phyloP scores from a whole-genome alignment of 1,284 basidiomycete genomes.

The Gomphus bonarii region DNA sequence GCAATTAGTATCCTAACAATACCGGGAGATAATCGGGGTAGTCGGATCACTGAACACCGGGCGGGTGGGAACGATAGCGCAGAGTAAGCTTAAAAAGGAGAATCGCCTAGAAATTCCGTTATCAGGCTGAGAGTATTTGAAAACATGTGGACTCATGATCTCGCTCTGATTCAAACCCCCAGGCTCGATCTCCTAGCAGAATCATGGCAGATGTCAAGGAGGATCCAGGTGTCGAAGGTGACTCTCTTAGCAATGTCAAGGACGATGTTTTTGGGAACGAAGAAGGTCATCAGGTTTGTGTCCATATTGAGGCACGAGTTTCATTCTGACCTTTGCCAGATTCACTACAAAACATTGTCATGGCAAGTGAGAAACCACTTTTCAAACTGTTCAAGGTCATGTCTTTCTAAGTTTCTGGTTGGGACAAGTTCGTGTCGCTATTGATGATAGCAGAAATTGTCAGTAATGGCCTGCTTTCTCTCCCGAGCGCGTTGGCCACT shows the following conservation, averaged over 20 bases:
- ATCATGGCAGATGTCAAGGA: neutral
- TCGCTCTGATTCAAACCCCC: neutral
- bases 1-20: too few relatives aligned
- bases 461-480: slow-evolving; percentile 46
- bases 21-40: too few relatives aligned
- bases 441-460: slow-evolving; percentile 53
- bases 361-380: slow-evolving; percentile 34
- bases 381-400: neutral
- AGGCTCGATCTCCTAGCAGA: neutral
- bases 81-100: too few relatives aligned
- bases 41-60: too few relatives aligned
- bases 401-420: neutral
- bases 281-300: slow-evolving; percentile 19
- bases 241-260: neutral
- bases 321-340: slow-evolving; percentile 18
- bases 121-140: neutral
- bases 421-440: slow-evolving; percentile 28
- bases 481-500: slow-evolving; percentile 42
- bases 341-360: slow-evolving; percentile 36
- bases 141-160: too few relatives aligned
- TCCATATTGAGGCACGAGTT: slow-evolving; percentile 17
- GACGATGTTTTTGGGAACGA: slow-evolving; percentile 26
- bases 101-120: neutral
- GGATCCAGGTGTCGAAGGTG: neutral
- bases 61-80: too few relatives aligned